Conservation (phyloP, 2,329 filamentous ascomycete species). For the Penicillium sp. region DNA sequence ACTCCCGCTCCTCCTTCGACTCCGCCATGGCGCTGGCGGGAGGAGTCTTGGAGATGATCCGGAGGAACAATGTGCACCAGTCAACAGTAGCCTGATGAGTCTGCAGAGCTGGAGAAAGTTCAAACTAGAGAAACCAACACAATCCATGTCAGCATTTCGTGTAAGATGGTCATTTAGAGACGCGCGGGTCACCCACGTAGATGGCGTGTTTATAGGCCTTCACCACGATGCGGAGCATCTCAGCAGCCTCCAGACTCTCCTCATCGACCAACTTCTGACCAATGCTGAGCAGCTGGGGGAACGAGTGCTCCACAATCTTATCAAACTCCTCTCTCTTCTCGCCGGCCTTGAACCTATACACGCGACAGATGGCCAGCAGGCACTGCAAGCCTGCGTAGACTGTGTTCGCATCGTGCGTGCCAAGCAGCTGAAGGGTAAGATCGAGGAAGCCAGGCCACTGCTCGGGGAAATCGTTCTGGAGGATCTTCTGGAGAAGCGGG, state of each 20-base stretch:
- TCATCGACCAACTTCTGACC: constrained; percentile 88
- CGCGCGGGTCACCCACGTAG: constrained; percentile 65
- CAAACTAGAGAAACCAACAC: constrained; percentile 64
- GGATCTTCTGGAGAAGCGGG: constrained; percentile 90
- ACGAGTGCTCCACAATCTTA: constrained; percentile 87
- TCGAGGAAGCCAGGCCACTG: constrained; percentile 95
- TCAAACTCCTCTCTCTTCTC: constrained; percentile 83
- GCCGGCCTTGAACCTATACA: constrained; percentile 90
- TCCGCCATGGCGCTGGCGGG: constrained; percentile 78
- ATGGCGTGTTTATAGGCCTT: constrained; percentile 99
- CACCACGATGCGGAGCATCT: constrained; percentile 92
- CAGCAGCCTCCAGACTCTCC: constrained; percentile 88
- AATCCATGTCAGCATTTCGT: constrained; percentile 33
- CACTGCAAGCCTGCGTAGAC: constrained; percentile 95
- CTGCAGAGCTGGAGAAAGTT: constrained; percentile 76
- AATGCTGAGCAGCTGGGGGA: constrained; percentile 82
- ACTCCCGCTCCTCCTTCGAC: constrained; percentile 80
- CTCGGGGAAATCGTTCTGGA: constrained; percentile 92
- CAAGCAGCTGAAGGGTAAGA: constrained; percentile 84
- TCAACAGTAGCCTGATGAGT: constrained; percentile 82
- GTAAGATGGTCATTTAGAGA: constrained; percentile 9
- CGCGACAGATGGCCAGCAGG: constrained; percentile 88
- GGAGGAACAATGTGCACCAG: constrained; percentile 95
- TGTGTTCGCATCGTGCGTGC: constrained; percentile 79
- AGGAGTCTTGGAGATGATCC: constrained; percentile 81